A percentile compares a stretch with the other conserved stretches of the same genome.
Conservation (phyloP, 108 stramenopile genomes). For the Cyclotella choctawhatcheeana region DNA sequence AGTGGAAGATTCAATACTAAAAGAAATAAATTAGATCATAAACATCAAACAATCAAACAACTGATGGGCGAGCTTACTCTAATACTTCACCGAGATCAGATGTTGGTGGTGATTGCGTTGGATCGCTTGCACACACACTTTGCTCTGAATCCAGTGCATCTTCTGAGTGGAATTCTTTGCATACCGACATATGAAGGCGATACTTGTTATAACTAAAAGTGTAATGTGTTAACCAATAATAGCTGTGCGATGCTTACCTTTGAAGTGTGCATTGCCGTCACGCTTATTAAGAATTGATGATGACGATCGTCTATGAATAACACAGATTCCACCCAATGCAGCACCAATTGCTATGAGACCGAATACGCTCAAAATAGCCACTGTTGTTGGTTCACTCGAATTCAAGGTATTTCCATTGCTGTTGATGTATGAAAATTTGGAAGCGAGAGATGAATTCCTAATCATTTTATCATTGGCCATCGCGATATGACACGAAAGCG, state of each 20-base stretch:
- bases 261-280: not conserved
- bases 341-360: slow-evolving; percentile 1
- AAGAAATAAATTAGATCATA: not conserved
- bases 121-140: slow-evolving; percentile 9
- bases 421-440: not conserved
- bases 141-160: slow-evolving; percentile 1
- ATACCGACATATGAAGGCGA: no score
- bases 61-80: not conserved
- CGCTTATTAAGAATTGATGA: not conserved
- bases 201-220: not conserved
- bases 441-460: not conserved
- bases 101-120: not conserved
- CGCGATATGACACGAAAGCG: no score
- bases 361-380: slow-evolving; percentile 9
- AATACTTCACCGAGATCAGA: not conserved
- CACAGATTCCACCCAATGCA: not conserved
- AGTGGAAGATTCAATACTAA: slow-evolving; percentile 3
- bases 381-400: not conserved
- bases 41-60: not conserved
- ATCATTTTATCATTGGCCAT: not conserved
- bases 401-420: not conserved
- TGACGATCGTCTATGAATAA: not conserved
- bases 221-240: not conserved
- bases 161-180: slow-evolving; percentile 8
- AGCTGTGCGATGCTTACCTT: not conserved